Evolutionary conservation across 331 rosid genomes (phyloP).

Genomic region (Saraca asoca): DNA sequence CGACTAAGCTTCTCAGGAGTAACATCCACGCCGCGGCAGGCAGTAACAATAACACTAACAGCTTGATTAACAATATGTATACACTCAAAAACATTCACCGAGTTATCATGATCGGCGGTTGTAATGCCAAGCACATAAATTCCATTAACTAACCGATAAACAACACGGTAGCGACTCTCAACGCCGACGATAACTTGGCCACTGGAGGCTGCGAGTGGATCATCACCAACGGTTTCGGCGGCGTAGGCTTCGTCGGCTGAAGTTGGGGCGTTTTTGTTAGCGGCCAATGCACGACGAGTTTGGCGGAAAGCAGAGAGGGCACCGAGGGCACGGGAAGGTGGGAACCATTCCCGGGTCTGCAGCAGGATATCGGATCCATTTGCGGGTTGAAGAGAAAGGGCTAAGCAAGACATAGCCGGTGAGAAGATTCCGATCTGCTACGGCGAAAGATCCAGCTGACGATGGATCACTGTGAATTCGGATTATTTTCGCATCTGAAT

Average conservation of each 20-base stretch:
- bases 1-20: conserved; percentile 91
- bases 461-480: conserved; percentile 1
- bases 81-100: conserved; percentile 89
- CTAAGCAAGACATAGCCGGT: conserved; percentile 78
- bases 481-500: neutral
- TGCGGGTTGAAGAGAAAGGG: conserved; percentile 89
- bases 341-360: conserved; percentile 99
- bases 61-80: conserved; percentile 92
- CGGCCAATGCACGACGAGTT: conserved; percentile 74
- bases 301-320: conserved; percentile 97
- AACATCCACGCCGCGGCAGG: conserved; percentile 98
- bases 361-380: conserved; percentile 96
- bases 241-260: conserved; percentile 61
- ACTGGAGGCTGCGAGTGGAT: conserved; percentile 90
- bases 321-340: conserved; percentile 96
- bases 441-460: conserved; percentile 30
- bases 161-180: conserved; percentile 86
- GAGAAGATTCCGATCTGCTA: conserved; percentile 24
- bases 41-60: conserved; percentile 81
- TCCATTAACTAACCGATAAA: conserved; percentile 84
- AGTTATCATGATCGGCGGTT: conserved; percentile 83
- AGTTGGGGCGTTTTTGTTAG: conserved; percentile 46
- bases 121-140: conserved; percentile 92
- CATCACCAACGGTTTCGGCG: conserved; percentile 84
- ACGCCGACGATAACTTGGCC: conserved; percentile 96